Evolutionary conservation across 2,329 filamentous ascomycete genomes (phyloP).

Genomic region (Exophiala calicioides): DNA sequence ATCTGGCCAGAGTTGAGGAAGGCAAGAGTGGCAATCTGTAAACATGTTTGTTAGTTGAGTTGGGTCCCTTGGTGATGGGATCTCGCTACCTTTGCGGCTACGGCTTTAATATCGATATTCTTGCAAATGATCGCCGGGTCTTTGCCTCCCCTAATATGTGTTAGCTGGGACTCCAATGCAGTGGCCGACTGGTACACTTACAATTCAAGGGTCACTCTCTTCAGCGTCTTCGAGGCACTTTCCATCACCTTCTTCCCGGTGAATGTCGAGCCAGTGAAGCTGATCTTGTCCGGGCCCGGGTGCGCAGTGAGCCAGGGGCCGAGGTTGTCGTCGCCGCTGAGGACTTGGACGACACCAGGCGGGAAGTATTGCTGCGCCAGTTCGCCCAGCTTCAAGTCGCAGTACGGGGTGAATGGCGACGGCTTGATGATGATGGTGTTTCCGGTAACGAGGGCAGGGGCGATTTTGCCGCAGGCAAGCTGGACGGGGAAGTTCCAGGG

Average conservation of each 20-base stretch:
- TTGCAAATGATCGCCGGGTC: conserved; percentile 61
- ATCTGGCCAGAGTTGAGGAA: conserved; percentile 63
- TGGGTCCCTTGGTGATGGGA: too few relatives aligned
- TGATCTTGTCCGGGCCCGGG: conserved; percentile 62
- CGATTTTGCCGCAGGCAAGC: conserved; percentile 53
- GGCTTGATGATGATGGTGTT: conserved; percentile 61
- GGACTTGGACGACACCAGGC: conserved; percentile 62
- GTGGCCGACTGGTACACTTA: conserved; percentile 9
- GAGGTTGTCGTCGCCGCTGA: conserved; percentile 62
- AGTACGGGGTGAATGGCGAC: conserved; percentile 56
- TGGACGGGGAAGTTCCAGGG: conserved; percentile 59
- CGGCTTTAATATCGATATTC: conserved; percentile 58
- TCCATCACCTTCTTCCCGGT: conserved; percentile 64
- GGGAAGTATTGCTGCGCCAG: conserved; percentile 61
- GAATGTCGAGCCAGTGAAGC: conserved; percentile 62
- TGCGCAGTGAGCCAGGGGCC: conserved; percentile 62
- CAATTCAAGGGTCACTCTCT: conserved; percentile 63
- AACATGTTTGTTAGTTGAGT: neutral
- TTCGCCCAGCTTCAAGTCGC: conserved; percentile 59
- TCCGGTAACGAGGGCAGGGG: conserved; percentile 52
- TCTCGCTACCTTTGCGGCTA: conserved; percentile 49
- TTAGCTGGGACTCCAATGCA: conserved; percentile 3
- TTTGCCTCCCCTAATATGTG: conserved; percentile 53
- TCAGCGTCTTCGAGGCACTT: conserved; percentile 58
- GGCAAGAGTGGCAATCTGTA: conserved; percentile 46